Percentiles rank a stretch among this genome's conserved stretches.
phyloP scores from a whole-genome alignment of 2,329 filamentous ascomycete species.

The Xylaria sp. region DNA sequence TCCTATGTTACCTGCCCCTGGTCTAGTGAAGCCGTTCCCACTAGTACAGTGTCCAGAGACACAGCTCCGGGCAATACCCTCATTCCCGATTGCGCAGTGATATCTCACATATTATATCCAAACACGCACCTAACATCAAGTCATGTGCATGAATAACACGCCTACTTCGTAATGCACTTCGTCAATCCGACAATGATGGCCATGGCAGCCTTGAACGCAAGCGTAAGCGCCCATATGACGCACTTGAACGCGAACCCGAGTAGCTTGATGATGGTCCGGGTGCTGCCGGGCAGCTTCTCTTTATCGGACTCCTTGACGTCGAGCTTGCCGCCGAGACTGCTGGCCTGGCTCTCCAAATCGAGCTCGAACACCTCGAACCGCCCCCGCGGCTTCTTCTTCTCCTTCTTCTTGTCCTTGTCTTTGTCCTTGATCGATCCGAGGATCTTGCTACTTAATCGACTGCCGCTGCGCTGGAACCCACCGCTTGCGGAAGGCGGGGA shows the following conservation, averaged over 20 bases:
- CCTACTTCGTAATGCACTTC: slow-evolving; percentile 57
- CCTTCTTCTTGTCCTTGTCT: slow-evolving; percentile 44
- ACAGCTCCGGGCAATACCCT: neutral
- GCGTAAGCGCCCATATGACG: slow-evolving; percentile 66
- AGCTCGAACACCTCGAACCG: slow-evolving; percentile 68
- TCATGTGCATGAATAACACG: neutral
- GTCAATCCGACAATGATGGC: slow-evolving; percentile 62
- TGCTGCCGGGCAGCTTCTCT: slow-evolving; percentile 61
- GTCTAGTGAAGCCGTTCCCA: slow-evolving; percentile 17
- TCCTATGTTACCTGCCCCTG: neutral
- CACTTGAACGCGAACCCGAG: slow-evolving; percentile 65
- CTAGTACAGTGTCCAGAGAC: slow-evolving; percentile 11
- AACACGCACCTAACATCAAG: neutral
- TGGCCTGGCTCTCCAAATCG: slow-evolving; percentile 70
- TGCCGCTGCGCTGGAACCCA: slow-evolving; percentile 42
- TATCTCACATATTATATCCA: slow-evolving; percentile 5
- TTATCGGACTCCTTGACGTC: slow-evolving; percentile 52
- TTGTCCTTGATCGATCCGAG: slow-evolving; percentile 37
- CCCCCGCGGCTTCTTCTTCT: slow-evolving; percentile 51
- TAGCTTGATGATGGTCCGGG: slow-evolving; percentile 61
- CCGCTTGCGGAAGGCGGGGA: slow-evolving; percentile 17
- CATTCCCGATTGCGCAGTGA: neutral
- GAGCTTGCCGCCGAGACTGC: slow-evolving; percentile 56
- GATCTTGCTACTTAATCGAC: slow-evolving; percentile 47
- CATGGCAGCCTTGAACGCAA: slow-evolving; percentile 63